These are phyloP conservation scores for Yamadazyma scolyti DNA, from an alignment of 805 yeast genomes.

Conservation along the genomic window DNA sequence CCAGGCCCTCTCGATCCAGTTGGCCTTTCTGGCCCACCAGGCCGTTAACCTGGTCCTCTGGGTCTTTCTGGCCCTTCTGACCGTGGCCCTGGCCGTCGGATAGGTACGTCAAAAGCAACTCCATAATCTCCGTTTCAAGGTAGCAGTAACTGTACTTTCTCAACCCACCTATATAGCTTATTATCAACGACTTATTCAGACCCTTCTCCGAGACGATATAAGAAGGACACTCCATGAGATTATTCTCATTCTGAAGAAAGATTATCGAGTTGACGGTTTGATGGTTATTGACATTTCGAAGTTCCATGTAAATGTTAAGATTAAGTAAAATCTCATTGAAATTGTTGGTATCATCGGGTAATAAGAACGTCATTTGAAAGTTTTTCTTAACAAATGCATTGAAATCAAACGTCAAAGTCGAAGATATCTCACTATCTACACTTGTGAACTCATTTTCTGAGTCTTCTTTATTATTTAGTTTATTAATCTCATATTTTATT, in stretches of 20 bases:
- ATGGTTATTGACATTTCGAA: slow-evolving; percentile 1
- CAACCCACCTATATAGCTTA: slow-evolving; percentile 38
- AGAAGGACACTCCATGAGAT: slow-evolving; percentile 23
- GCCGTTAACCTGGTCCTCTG: too few species aligned
- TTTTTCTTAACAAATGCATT: slow-evolving; percentile 31
- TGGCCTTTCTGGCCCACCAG: too few species aligned
- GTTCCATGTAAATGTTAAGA: slow-evolving; percentile 27
- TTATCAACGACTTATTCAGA: slow-evolving; percentile 24
- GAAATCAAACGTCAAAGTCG: slow-evolving; percentile 28
- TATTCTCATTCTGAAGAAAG: slow-evolving; percentile 18
- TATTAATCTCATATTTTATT: slow-evolving; percentile 15
- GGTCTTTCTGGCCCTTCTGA: slow-evolving; percentile 1
- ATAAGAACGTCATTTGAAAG: slow-evolving; percentile 27
- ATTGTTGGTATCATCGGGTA: slow-evolving; percentile 31
- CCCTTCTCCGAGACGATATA: slow-evolving; percentile 25
- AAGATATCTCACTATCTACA: neutral
- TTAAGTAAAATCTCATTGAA: slow-evolving; percentile 31
- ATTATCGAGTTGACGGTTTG: slow-evolving; percentile 16
- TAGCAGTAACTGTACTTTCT: slow-evolving; percentile 37
- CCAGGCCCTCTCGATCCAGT: too few species aligned
- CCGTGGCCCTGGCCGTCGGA: too few species aligned
- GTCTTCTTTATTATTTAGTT: neutral
- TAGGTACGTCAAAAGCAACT: slow-evolving; percentile 20
- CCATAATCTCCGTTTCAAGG: slow-evolving; percentile 27
- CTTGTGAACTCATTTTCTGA: neutral